A percentile compares a stretch with the other conserved stretches of the same genome.
These are phyloP conservation scores for Blepharisma undulans DNA, from an alignment of 169 alveolate genomes.

Conservation along the genomic window DNA sequence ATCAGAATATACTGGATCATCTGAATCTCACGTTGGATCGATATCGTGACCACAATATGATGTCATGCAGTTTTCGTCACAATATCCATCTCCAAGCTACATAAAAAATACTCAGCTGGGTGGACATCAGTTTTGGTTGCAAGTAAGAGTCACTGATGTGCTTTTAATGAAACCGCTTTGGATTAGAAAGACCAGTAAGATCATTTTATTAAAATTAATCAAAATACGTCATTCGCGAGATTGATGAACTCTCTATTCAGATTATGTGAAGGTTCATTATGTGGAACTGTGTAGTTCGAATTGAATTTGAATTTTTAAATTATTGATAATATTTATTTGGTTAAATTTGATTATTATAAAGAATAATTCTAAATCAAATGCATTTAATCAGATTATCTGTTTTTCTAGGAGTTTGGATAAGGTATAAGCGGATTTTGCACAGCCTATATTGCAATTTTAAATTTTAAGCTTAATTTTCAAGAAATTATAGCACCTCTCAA, in stretches of 20 bases:
- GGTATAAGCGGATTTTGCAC: too few species aligned
- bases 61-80: not conserved
- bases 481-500: too few species aligned
- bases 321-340: too few species aligned
- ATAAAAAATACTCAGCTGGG: not conserved
- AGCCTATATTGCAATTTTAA: too few species aligned
- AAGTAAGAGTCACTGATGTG: not conserved
- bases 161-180: not conserved
- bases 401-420: too few species aligned
- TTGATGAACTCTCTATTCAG: not conserved
- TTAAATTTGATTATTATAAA: too few species aligned
- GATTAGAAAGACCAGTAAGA: not conserved
- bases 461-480: too few species aligned
- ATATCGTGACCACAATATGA: not conserved
- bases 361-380: too few species aligned
- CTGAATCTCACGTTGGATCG: not conserved
- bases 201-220: not conserved
- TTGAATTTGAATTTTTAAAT: too few species aligned
- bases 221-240: not conserved
- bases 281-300: too few species aligned
- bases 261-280: too few species aligned
- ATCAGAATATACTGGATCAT: not conserved
- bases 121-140: not conserved
- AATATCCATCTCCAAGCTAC: not conserved
- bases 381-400: too few species aligned